Evolutionary conservation across 169 alveolate species (phyloP).

Genomic region (Babesia gibsoni): DNA sequence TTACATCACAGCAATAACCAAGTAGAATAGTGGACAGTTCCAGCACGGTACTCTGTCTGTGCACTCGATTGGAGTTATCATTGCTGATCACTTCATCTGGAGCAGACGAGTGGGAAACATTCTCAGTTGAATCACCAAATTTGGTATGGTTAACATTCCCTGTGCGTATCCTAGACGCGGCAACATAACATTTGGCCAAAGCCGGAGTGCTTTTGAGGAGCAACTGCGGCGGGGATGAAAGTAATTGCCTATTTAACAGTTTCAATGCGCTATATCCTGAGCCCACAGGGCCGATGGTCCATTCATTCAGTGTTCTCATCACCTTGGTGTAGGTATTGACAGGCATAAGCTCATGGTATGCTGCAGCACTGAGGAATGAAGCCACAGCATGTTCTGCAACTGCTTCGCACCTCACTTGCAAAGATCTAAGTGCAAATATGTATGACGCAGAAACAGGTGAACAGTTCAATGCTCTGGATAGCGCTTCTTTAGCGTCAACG

Average conservation of each 20-base stretch:
- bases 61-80: too few species aligned
- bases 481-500: slow-evolving; percentile 14
- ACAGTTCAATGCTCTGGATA: neutral
- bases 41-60: too few species aligned
- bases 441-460: neutral
- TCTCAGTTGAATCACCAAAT: too few species aligned
- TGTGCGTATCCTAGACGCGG: slow-evolving; percentile 22
- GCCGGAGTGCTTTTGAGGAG: slow-evolving; percentile 7
- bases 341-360: slow-evolving; percentile 22
- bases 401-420: slow-evolving; percentile 12
- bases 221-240: neutral
- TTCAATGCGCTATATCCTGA: neutral
- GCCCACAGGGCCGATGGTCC: slow-evolving; percentile 14
- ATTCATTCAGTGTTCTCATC: neutral
- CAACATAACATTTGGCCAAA: slow-evolving; percentile 22
- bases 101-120: too few species aligned
- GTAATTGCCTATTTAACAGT: neutral
- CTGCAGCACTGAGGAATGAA: neutral
- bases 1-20: neutral
- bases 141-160: too few species aligned
- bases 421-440: slow-evolving; percentile 1
- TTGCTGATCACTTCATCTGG: too few species aligned
- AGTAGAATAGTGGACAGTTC: neutral
- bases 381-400: slow-evolving; percentile 10
- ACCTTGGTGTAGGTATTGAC: neutral